A percentile compares a stretch with the other conserved stretches of the same genome.
These are phyloP conservation scores for Saccharomycopsis javanensis DNA, from an alignment of 805 yeast species.

Conservation along the genomic window DNA sequence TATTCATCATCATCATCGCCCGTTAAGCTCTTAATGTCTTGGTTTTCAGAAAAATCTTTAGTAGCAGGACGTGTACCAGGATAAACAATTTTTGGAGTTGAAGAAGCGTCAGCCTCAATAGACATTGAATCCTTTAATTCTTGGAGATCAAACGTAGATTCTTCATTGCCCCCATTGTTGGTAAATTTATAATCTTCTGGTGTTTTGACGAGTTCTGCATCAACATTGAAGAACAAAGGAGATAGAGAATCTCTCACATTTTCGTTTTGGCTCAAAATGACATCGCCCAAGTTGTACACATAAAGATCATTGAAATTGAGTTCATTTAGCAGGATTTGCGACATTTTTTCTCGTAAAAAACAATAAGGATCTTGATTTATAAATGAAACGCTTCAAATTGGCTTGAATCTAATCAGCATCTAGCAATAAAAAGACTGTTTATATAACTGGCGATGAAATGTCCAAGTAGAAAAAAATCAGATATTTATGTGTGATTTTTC, in stretches of 20 bases:
- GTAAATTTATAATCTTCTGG: neutral
- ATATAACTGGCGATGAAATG: too few species aligned
- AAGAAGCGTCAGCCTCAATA: neutral
- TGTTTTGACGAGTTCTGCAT: neutral
- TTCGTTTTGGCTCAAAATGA: neutral
- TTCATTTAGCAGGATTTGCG: neutral
- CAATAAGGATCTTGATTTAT: too few species aligned
- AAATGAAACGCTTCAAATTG: too few species aligned
- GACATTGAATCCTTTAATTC: neutral
- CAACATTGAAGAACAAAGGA: neutral
- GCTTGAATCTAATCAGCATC: too few species aligned
- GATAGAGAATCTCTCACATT: neutral
- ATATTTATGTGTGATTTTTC: too few species aligned
- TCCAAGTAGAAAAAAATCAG: too few species aligned
- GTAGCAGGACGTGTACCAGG: neutral
- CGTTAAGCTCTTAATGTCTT: neutral
- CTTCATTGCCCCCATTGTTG: neutral
- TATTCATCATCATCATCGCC: neutral
- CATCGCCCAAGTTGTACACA: neutral
- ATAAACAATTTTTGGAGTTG: neutral
- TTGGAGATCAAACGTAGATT: slow-evolving; percentile 1
- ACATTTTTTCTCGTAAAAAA: too few species aligned
- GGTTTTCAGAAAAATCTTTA: neutral
- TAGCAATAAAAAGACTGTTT: too few species aligned
- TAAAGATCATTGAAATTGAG: neutral